Conservation (phyloP, 768 basidiomycete species). For the Boletus subcaerulescens region DNA sequence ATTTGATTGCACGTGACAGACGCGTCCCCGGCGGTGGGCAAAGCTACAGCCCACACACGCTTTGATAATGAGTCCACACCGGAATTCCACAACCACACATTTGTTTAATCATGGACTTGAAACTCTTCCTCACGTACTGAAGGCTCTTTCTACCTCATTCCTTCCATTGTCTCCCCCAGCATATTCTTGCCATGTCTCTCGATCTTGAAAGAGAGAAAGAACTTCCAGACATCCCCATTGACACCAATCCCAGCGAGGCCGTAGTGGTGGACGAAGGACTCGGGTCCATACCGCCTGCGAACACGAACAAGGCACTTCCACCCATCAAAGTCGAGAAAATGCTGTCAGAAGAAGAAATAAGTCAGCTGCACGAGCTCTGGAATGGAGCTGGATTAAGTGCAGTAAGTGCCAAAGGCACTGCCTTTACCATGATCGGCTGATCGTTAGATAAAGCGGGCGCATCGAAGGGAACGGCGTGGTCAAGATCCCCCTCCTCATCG, state of each 20-base stretch:
- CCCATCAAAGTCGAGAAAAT: slow-evolving; percentile 16
- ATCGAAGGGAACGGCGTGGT: slow-evolving; percentile 18
- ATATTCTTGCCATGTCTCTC: slow-evolving; percentile 6
- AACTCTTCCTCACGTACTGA: not conserved
- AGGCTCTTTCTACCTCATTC: not conserved
- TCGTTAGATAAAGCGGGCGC: slow-evolving; percentile 17
- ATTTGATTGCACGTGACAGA: slow-evolving; percentile 12
- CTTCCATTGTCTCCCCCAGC: not conserved
- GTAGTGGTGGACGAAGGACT: not conserved
- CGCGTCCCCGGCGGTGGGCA: not conserved
- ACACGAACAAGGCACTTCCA: slow-evolving; percentile 12
- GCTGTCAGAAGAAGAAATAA: slow-evolving; percentile 19
- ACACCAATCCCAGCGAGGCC: not conserved
- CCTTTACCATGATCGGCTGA: not conserved
- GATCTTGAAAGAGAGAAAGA: slow-evolving; percentile 13
- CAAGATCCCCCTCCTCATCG: not conserved
- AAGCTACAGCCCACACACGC: not conserved
- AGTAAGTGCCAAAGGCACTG: slow-evolving; percentile 5
- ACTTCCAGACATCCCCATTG: slow-evolving; percentile 21
- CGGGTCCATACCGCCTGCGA: not conserved
- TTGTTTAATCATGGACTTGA: slow-evolving; percentile 8
- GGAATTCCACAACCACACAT: not conserved
- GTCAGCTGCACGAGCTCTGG: slow-evolving; percentile 22
- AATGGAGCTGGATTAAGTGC: slow-evolving; percentile 25
- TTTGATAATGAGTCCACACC: slow-evolving; percentile 10